Conservation (phyloP, 2,329 filamentous ascomycete species). For the Lasiodiplodia hormozganensis region DNA sequence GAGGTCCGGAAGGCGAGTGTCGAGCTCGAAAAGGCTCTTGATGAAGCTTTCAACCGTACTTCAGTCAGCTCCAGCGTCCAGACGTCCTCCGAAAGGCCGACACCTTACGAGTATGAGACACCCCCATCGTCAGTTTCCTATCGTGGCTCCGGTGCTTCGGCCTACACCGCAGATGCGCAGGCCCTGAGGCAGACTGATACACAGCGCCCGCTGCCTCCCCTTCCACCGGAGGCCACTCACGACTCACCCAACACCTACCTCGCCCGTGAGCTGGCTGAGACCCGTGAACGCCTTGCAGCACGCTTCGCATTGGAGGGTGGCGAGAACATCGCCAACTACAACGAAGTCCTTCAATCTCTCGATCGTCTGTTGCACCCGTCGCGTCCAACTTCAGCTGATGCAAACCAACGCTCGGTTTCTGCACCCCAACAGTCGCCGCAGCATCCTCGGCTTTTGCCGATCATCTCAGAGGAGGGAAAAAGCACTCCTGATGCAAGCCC, state of each 20-base stretch:
- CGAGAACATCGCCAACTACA: conserved; percentile 59
- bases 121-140: conserved; percentile 60
- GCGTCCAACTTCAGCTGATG: conserved; percentile 29
- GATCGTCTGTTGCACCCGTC: conserved; percentile 25
- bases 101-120: conserved; percentile 55
- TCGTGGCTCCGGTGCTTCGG: conserved; percentile 40
- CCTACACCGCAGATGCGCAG: conserved; percentile 15
- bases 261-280: conserved; percentile 63
- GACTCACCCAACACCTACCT: conserved; percentile 61
- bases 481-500: conserved; percentile 42
- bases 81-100: conserved; percentile 49
- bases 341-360: conserved; percentile 53
- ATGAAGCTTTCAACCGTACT: conserved; percentile 85
- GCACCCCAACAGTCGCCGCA: conserved; percentile 51
- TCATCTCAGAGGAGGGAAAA: conserved; percentile 60
- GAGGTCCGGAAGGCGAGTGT: conserved; percentile 84
- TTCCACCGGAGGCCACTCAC: conserved; percentile 41
- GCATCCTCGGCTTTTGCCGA: conserved; percentile 50
- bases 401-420: conserved; percentile 54
- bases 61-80: conserved; percentile 61
- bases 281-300: conserved; percentile 63
- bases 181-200: conserved; percentile 8
- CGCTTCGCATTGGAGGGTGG: conserved; percentile 55
- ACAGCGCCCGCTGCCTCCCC: conserved; percentile 53
- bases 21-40: conserved; percentile 87